Evolutionary conservation across 2,329 filamentous ascomycete genomes (phyloP).

Genomic region (Aaosphaeria arxii): DNA sequence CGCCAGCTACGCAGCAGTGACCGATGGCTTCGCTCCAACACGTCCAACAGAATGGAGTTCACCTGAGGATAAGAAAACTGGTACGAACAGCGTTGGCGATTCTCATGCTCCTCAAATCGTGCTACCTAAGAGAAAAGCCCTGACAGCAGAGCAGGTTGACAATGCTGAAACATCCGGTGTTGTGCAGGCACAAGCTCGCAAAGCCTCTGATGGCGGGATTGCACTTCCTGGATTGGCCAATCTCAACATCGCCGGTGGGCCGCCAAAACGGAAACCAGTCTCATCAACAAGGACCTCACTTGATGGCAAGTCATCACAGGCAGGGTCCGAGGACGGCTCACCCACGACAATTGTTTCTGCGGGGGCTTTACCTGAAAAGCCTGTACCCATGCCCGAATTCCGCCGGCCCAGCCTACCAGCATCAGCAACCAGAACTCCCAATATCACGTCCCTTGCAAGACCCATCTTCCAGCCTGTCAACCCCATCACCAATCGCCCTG

Average conservation of each 20-base stretch:
- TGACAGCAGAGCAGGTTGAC: conserved; percentile 42
- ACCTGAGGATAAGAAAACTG: conserved; percentile 35
- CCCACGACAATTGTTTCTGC: too few species aligned
- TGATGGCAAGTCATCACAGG: too few species aligned
- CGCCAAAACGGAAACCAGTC: conserved; percentile 17
- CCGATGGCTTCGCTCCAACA: conserved; percentile 38
- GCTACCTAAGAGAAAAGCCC: conserved; percentile 44
- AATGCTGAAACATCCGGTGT: conserved; percentile 28
- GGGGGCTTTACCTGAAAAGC: too few species aligned
- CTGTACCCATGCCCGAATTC: conserved; percentile 12
- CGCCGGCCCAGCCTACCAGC: conserved; percentile 31
- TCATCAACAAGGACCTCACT: background rate
- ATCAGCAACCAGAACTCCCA: conserved; percentile 25
- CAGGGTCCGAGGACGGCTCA: too few species aligned
- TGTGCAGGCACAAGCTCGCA: conserved; percentile 6
- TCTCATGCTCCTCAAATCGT: conserved; percentile 33
- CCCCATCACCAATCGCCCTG: conserved; percentile 20
- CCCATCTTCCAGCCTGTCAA: conserved; percentile 26
- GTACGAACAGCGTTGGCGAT: conserved; percentile 29
- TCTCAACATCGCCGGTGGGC: conserved; percentile 6
- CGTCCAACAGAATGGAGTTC: conserved; percentile 17
- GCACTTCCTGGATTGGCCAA: conserved; percentile 19
- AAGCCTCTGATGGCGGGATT: conserved; percentile 8
- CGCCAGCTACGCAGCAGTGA: conserved; percentile 35
- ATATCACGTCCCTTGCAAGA: conserved; percentile 36